Evolutionary conservation across 75 land plant species (phyloP).

Genomic region (Adiantum capillusveneris): DNA sequence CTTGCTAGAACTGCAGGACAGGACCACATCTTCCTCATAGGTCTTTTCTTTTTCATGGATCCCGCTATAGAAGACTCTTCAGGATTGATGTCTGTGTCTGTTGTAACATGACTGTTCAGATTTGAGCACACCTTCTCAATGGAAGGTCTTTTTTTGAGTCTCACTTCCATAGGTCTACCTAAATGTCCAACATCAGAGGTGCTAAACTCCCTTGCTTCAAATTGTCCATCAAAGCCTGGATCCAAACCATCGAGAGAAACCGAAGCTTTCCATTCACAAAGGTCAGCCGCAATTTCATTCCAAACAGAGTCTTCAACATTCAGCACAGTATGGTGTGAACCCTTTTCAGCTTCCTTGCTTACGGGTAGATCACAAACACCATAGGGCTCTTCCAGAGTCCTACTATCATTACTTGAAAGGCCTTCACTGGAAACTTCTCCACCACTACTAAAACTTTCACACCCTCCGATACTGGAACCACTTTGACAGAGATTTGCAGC

Average conservation of each 20-base stretch:
- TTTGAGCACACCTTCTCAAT: background rate
- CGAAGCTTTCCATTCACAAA: slow-evolving; percentile 6
- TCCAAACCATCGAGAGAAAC: too few relatives aligned
- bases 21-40: slow-evolving; percentile 13
- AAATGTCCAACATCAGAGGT: slow-evolving; percentile 16
- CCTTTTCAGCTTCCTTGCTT: background rate
- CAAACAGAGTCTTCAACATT: slow-evolving; percentile 17
- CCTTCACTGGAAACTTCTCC: background rate
- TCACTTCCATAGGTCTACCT: slow-evolving; percentile 26
- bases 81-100: too few relatives aligned
- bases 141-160: background rate
- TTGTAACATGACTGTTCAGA: too few relatives aligned
- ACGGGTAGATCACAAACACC: background rate
- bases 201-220: background rate
- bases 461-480: background rate
- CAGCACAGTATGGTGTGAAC: background rate
- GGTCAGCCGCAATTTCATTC: slow-evolving; percentile 22
- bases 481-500: slow-evolving; percentile 1
- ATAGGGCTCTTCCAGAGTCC: background rate
- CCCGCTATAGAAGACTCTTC: too few relatives aligned
- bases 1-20: slow-evolving; percentile 56
- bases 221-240: background rate
- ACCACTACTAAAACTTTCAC: background rate
- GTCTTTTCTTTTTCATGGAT: background rate
- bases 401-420: background rate